phyloP scores from a whole-genome alignment of 805 yeast species.

The Clavispora fructus region DNA sequence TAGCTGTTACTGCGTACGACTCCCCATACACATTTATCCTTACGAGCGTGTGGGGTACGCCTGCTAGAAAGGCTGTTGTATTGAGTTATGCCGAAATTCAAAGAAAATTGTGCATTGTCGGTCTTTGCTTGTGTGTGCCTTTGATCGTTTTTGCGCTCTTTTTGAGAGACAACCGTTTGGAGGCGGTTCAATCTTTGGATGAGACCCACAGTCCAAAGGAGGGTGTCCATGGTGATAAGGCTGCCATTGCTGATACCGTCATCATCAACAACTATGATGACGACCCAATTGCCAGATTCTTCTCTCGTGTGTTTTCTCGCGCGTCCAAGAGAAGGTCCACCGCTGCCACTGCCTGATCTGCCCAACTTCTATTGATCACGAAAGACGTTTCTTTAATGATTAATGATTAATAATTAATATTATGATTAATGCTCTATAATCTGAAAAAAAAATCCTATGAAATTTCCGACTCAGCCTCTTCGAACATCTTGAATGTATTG shows the following conservation, averaged over 20 bases:
- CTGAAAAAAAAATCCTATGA: not conserved
- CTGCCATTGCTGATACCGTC: constrained; percentile 9
- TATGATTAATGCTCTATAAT: not conserved
- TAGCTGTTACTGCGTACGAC: constrained; percentile 32
- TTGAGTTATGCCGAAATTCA: constrained; percentile 57
- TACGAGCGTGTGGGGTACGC: constrained; percentile 55
- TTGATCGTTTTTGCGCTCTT: constrained; percentile 43
- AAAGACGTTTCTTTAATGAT: too few species aligned
- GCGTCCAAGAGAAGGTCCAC: constrained; percentile 3
- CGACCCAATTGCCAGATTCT: constrained; percentile 14
- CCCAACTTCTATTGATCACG: too few species aligned
- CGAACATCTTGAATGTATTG: constrained; percentile 51
- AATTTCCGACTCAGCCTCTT: constrained; percentile 41
- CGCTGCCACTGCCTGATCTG: not conserved
- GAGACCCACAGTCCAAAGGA: constrained; percentile 11
- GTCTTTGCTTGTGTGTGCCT: constrained; percentile 50
- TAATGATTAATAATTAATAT: not conserved
- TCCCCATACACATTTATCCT: constrained; percentile 48
- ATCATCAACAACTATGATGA: constrained; percentile 15
- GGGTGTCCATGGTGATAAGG: constrained; percentile 11
- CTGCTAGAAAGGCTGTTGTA: constrained; percentile 54
- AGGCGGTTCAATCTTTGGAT: constrained; percentile 27
- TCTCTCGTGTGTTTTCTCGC: constrained; percentile 7
- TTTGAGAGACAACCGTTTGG: constrained; percentile 49
- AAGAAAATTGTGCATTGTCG: constrained; percentile 51